Percentiles rank a stretch among this genome's conserved stretches.
Conservation (phyloP, 768 basidiomycete genomes). For the Suillus subalutaceus region DNA sequence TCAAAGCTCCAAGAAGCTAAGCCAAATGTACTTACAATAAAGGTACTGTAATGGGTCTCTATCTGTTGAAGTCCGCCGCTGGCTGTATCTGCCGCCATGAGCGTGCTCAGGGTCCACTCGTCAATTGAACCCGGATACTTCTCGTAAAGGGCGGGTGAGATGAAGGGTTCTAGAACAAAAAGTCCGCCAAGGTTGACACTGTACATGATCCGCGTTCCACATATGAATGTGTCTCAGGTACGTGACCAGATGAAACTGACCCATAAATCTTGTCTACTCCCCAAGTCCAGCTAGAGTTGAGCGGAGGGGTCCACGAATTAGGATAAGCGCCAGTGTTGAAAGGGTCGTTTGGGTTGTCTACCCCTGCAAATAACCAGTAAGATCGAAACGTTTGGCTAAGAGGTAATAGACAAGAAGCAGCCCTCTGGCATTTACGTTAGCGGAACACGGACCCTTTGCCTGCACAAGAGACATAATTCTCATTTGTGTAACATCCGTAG, state of each 20-base stretch:
- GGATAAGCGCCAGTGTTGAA: constrained; percentile 75
- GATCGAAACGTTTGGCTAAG: background rate
- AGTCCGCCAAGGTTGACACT: constrained; percentile 76
- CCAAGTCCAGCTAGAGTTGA: constrained; percentile 77
- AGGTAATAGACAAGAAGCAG: constrained; percentile 7
- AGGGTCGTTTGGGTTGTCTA: constrained; percentile 68
- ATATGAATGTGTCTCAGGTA: background rate
- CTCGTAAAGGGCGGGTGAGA: constrained; percentile 64
- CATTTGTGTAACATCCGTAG: background rate
- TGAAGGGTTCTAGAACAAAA: constrained; percentile 81
- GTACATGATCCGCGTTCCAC: background rate
- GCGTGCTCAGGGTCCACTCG: constrained; percentile 67
- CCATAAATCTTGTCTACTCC: constrained; percentile 63
- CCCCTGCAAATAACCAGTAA: constrained; percentile 46
- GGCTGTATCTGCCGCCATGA: constrained; percentile 67
- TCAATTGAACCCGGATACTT: constrained; percentile 59
- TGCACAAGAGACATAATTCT: background rate
- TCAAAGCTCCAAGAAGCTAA: constrained; percentile 5
- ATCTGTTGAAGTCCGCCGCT: constrained; percentile 67
- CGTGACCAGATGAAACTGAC: constrained; percentile 35
- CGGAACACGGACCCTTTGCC: background rate
- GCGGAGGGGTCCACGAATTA: constrained; percentile 79
- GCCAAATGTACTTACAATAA: constrained; percentile 58
- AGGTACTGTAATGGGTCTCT: constrained; percentile 79
- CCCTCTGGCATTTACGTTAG: background rate